phyloP scores from a whole-genome alignment of 2,329 filamentous ascomycete species.

The Aspergillus arachidicola region DNA sequence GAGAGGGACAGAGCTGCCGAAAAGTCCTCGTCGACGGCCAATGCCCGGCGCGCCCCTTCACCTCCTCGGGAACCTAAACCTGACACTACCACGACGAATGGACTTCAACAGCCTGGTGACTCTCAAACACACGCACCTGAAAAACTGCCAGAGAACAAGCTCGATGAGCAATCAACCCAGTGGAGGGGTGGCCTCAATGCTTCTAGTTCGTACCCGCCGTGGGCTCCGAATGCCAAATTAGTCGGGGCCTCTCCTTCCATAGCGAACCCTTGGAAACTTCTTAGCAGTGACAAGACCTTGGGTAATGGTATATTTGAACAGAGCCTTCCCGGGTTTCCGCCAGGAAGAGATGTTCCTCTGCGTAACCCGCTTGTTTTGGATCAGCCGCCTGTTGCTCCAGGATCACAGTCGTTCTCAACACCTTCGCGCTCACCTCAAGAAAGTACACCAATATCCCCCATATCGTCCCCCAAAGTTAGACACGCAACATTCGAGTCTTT shows the following conservation, averaged over 20 bases:
- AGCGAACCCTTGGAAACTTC: constrained; percentile 62
- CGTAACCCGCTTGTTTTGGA: constrained; percentile 44
- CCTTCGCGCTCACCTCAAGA: constrained; percentile 37
- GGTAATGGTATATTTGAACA: constrained; percentile 67
- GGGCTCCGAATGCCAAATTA: constrained; percentile 41
- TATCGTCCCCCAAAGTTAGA: constrained; percentile 44
- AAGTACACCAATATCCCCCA: constrained; percentile 33
- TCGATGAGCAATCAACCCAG: constrained; percentile 38
- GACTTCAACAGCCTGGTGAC: constrained; percentile 29
- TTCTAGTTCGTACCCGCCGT: constrained; percentile 40
- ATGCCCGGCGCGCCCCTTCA: constrained; percentile 34
- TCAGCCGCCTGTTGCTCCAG: constrained; percentile 39
- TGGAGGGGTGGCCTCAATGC: constrained; percentile 43
- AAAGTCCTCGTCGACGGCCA: constrained; percentile 28
- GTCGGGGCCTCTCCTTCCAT: constrained; percentile 35
- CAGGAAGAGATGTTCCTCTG: constrained; percentile 44
- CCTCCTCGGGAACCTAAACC: constrained; percentile 33
- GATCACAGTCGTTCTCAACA: constrained; percentile 34
- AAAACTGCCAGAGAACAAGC: constrained; percentile 26
- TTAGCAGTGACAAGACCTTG: constrained; percentile 58
- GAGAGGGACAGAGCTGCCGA: constrained; percentile 40
- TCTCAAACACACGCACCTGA: constrained; percentile 22
- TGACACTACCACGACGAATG: constrained; percentile 32
- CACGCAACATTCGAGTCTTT: constrained; percentile 41
- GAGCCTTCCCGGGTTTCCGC: constrained; percentile 51